Evolutionary conservation across 345 rosid species (phyloP).

Genomic region (Syzygium oleosum): DNA sequence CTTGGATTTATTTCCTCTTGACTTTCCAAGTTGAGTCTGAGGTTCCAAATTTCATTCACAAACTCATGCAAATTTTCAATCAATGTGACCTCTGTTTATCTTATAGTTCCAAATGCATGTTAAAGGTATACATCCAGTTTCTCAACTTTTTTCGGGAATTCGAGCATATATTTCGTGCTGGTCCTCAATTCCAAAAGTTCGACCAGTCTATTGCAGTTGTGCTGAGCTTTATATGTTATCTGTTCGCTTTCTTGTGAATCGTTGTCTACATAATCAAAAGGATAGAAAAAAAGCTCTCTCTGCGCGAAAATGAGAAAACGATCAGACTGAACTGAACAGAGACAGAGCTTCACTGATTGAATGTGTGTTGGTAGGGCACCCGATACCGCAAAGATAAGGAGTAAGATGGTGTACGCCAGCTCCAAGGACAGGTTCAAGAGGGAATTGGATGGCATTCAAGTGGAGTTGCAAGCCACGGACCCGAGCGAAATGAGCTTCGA

Average conservation of each 20-base stretch:
- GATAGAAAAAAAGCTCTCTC: background rate
- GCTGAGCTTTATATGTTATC: background rate
- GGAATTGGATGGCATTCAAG: conserved; percentile 87
- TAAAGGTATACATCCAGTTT: background rate
- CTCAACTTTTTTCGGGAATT: background rate
- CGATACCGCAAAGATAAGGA: conserved; percentile 69
- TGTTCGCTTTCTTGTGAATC: background rate
- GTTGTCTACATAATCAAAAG: background rate
- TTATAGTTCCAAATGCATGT: background rate
- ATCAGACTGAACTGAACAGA: background rate
- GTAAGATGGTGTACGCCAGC: conserved; percentile 94
- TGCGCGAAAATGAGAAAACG: background rate
- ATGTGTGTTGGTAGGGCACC: conserved; percentile 51
- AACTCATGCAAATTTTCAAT: background rate
- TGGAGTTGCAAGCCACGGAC: conserved; percentile 95
- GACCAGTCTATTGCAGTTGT: background rate
- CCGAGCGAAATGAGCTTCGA: conserved; percentile 99
- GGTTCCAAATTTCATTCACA: background rate
- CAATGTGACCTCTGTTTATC: background rate
- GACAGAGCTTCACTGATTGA: background rate
- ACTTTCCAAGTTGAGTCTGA: background rate
- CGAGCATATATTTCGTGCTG: background rate
- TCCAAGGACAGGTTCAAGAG: conserved; percentile 96
- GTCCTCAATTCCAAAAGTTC: background rate
- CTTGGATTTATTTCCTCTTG: background rate